These are phyloP conservation scores for Botrytis paeoniae DNA, from an alignment of 2,329 filamentous ascomycete species.

Conservation along the genomic window DNA sequence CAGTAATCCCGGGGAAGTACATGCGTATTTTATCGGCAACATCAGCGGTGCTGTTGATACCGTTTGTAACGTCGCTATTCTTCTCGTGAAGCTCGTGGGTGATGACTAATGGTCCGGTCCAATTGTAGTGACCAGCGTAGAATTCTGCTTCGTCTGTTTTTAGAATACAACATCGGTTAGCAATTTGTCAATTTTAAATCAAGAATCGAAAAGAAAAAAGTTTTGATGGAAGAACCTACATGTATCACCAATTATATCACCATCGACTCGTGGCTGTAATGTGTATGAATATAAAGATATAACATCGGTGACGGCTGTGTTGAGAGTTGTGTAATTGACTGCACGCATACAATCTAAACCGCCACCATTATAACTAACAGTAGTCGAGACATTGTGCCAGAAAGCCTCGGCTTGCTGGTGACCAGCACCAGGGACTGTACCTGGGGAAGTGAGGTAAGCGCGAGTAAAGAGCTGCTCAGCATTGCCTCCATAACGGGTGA, in stretches of 20 bases:
- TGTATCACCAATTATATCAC: neutral
- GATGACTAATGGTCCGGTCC: neutral
- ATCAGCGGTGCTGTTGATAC: neutral
- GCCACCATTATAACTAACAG: neutral
- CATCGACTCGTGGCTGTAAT: neutral
- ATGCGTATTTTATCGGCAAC: neutral
- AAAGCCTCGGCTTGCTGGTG: neutral
- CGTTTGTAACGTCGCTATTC: neutral
- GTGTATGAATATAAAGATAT: neutral
- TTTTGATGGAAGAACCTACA: neutral
- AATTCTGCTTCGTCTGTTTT: neutral
- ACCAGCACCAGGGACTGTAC: neutral
- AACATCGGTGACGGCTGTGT: neutral
- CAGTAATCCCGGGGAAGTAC: neutral
- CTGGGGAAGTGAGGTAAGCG: neutral
- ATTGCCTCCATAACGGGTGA: neutral
- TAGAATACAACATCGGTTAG: neutral
- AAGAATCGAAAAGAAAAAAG: neutral
- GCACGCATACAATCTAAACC: neutral
- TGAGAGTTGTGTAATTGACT: neutral
- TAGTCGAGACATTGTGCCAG: neutral
- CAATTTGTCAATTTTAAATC: neutral
- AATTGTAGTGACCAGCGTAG: neutral
- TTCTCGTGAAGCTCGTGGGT: neutral
- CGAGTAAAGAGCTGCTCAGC: neutral